Evolutionary conservation across 1,284 basidiomycete species (phyloP).

Genomic region (Leucoagaricus sp.): DNA sequence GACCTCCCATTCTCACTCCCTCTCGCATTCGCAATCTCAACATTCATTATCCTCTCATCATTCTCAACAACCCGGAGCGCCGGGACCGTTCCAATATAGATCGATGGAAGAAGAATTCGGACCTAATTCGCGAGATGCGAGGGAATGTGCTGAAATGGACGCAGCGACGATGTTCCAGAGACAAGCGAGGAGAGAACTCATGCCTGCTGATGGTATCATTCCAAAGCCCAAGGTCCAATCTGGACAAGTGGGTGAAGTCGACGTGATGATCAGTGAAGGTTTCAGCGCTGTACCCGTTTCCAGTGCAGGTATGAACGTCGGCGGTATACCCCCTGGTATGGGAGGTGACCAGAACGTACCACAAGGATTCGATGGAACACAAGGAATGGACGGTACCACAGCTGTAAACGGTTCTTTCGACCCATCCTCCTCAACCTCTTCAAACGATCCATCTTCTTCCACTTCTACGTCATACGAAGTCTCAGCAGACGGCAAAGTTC

Average conservation of each 20-base stretch:
- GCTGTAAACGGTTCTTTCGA: too few relatives aligned
- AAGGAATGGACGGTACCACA: too few relatives aligned
- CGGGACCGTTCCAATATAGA: slow-evolving; percentile 15
- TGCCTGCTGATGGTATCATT: slow-evolving; percentile 29
- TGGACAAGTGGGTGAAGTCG: slow-evolving; percentile 28
- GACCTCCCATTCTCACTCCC: slow-evolving; percentile 7
- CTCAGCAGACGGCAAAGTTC: slow-evolving; percentile 42
- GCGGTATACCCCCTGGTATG: too few relatives aligned
- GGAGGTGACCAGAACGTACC: too few relatives aligned
- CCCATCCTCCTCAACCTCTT: too few relatives aligned
- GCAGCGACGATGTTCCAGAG: slow-evolving; percentile 66
- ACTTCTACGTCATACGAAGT: slow-evolving; percentile 28
- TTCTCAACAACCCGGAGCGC: too few relatives aligned
- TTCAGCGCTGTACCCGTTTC: slow-evolving; percentile 4
- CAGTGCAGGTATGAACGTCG: not conserved
- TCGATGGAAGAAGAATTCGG: slow-evolving; percentile 35
- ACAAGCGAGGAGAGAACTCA: slow-evolving; percentile 59
- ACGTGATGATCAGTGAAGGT: slow-evolving; percentile 30
- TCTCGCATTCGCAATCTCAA: not conserved
- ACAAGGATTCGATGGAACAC: too few relatives aligned
- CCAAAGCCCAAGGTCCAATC: slow-evolving; percentile 25
- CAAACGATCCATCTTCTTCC: too few relatives aligned
- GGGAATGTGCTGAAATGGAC: slow-evolving; percentile 33
- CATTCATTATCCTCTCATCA: too few relatives aligned
- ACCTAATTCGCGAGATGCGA: slow-evolving; percentile 20